phyloP scores from a whole-genome alignment of 805 yeast genomes.

The Zygosaccharomyces siamensis region DNA sequence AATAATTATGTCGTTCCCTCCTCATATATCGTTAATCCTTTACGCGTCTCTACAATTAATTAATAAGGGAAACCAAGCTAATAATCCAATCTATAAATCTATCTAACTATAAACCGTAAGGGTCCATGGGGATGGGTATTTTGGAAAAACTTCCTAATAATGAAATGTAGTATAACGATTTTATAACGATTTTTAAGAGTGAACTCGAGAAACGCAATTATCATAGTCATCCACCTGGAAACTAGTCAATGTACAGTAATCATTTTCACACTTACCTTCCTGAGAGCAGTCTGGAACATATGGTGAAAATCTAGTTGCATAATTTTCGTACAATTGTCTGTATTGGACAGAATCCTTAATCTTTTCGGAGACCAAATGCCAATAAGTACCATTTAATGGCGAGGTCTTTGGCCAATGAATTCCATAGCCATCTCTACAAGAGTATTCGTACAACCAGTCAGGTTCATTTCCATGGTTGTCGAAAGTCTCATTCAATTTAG shows the following conservation, averaged over 20 bases:
- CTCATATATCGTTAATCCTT: too few species aligned
- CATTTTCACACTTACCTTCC: conserved; percentile 33
- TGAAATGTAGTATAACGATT: too few species aligned
- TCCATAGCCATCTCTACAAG: conserved; percentile 54
- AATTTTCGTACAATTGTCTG: conserved; percentile 47
- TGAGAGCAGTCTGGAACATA: conserved; percentile 45
- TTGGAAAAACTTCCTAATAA: neutral
- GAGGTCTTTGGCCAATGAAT: conserved; percentile 52
- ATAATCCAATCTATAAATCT: neutral
- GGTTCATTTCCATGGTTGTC: conserved; percentile 52
- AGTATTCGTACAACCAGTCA: conserved; percentile 58
- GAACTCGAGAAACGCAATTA: conserved; percentile 22
- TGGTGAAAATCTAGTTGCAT: conserved; percentile 53
- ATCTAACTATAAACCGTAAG: neutral
- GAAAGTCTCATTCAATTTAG: conserved; percentile 56
- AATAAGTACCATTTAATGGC: conserved; percentile 64
- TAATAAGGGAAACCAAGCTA: neutral
- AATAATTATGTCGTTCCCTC: too few species aligned
- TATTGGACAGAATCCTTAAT: conserved; percentile 41
- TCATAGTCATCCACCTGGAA: conserved; percentile 36
- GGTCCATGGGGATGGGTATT: neutral
- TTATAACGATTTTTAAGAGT: neutral
- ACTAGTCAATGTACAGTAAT: conserved; percentile 41
- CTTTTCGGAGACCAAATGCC: conserved; percentile 52
- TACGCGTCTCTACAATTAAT: too few species aligned